These are phyloP conservation scores for Fusarium liriodendri DNA, from an alignment of 2,329 filamentous ascomycete genomes.

Conservation along the genomic window DNA sequence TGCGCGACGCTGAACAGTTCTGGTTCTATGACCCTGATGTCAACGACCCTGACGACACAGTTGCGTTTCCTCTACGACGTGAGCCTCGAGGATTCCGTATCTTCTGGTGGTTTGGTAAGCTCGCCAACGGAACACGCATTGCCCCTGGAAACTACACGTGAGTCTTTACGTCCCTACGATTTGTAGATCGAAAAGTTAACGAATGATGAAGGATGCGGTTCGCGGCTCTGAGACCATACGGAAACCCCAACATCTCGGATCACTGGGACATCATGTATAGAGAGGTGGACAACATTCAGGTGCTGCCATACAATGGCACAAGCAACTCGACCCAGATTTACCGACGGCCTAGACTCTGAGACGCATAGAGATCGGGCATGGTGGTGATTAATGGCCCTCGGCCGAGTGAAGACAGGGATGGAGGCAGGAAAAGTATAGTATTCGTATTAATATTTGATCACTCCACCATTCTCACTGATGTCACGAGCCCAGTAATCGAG, in stretches of 20 bases:
- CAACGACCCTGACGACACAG: conserved; percentile 53
- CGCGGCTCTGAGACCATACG: conserved; percentile 55
- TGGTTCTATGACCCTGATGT: conserved; percentile 50
- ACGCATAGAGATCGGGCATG: neutral
- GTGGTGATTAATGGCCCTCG: neutral
- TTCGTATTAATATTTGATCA: neutral
- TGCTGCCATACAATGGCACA: conserved; percentile 47
- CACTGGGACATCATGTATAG: conserved; percentile 56
- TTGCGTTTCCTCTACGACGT: conserved; percentile 51
- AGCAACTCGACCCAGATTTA: conserved; percentile 40
- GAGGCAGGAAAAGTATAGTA: neutral
- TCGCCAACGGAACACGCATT: conserved; percentile 55
- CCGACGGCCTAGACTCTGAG: conserved; percentile 15
- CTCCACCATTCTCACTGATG: neutral
- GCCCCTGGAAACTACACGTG: conserved; percentile 55
- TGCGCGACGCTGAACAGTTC: conserved; percentile 48
- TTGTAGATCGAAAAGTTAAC: conserved; percentile 8
- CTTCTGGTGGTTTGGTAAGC: conserved; percentile 57
- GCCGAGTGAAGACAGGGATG: neutral
- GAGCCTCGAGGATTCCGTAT: conserved; percentile 48
- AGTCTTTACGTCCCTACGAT: conserved; percentile 13
- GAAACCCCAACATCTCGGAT: conserved; percentile 52
- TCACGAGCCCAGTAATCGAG: neutral
- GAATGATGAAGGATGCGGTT: conserved; percentile 51
- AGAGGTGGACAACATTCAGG: conserved; percentile 48